Conservation (phyloP, 768 basidiomycete genomes). For the Auriculariales sp. region DNA sequence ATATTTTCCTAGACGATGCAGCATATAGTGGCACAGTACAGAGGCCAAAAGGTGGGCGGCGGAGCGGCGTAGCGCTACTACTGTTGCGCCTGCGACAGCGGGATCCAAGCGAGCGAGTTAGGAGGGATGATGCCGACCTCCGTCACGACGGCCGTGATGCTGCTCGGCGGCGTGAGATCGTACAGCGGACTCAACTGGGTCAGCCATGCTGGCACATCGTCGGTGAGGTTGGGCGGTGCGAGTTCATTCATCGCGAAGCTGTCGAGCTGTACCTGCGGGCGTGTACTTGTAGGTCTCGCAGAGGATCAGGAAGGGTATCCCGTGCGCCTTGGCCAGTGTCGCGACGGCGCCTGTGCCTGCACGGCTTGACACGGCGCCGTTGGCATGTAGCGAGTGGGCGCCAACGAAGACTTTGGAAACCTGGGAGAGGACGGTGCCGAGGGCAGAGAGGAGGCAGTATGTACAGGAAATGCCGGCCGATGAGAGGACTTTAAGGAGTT, state of each 20-base stretch:
- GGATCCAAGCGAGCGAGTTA: constrained; percentile 75
- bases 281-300: constrained; percentile 99
- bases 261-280: constrained; percentile 81
- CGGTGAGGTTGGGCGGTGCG: constrained; percentile 32
- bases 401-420: constrained; percentile 80
- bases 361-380: constrained; percentile 86
- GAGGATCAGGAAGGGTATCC: constrained; percentile 88
- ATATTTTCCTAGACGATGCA: too few relatives aligned
- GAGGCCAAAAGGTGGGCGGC: too few relatives aligned
- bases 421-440: constrained; percentile 66
- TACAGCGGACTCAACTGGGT: constrained; percentile 75
- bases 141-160: constrained; percentile 91
- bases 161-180: constrained; percentile 83
- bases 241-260: constrained; percentile 94
- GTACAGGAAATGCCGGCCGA: constrained; percentile 67
- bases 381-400: constrained; percentile 87
- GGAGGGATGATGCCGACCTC: constrained; percentile 94
- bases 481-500: constrained; percentile 54
- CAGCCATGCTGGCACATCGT: background rate
- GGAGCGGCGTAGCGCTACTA: too few relatives aligned
- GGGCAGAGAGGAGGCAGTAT: constrained; percentile 79
- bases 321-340: constrained; percentile 84
- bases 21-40: too few relatives aligned
- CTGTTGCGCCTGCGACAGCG: constrained; percentile 38
- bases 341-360: constrained; percentile 93